Evolutionary conservation across 2,329 filamentous ascomycete genomes (phyloP), one percentile per base, ranked within the genome.

Genomic region (Sarocladiaceae sp.): DNA sequence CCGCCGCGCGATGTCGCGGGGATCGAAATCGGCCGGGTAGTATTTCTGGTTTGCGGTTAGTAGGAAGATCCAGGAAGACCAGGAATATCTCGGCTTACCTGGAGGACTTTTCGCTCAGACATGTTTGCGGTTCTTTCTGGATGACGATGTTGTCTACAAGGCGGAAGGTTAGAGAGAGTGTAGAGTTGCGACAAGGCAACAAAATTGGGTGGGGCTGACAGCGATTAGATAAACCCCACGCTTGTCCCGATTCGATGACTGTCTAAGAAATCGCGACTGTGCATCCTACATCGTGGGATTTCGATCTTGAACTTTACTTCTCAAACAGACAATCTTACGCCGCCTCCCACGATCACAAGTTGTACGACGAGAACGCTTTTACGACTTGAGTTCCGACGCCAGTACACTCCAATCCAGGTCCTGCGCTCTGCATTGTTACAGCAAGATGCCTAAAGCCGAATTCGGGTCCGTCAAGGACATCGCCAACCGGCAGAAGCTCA

Each of bases 371-470:
- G n/a, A n/a, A n/a, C n/a, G n/a, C n/a, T n/a, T n/a, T n/a, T n/a
- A n/a, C n/a, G n/a, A n/a, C n/a, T n/a, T n/a, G n/a, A n/a, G n/a
- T n/a, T n/a, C n/a, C n/a, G n/a, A n/a, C n/a, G n/a, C n/a, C n/a
- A n/a, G n/a, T n/a, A n/a, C n/a, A n/a, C n/a, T n/a, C n/a, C n/a
- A n/a, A n/a, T n/a, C n/a, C n/a, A n/a, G n/a, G n/a, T n/a, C n/a
- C n/a, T n/a, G n/a, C n/a, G n/a, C n/a, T n/a, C n/a, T n/a, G n/a
- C n/a, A n/a, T n/a, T n/a, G n/a, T n/a, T n/a, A n/a, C n/a, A n/a
- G n/a, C n/a, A 86, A 66, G 50, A 97, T 97, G 93, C 86, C 87
- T 51, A 90, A 89, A 75, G 94, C 94, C 62, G 94, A 97, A 75
- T 85, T 90, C 51, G 94, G 94, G 57, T 89, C 86, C 53, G 90